Percentiles rank a stretch among this genome's conserved stretches.
Evolutionary conservation across 2,329 filamentous ascomycete genomes (phyloP).

Genomic region (Lachnellula arida): DNA sequence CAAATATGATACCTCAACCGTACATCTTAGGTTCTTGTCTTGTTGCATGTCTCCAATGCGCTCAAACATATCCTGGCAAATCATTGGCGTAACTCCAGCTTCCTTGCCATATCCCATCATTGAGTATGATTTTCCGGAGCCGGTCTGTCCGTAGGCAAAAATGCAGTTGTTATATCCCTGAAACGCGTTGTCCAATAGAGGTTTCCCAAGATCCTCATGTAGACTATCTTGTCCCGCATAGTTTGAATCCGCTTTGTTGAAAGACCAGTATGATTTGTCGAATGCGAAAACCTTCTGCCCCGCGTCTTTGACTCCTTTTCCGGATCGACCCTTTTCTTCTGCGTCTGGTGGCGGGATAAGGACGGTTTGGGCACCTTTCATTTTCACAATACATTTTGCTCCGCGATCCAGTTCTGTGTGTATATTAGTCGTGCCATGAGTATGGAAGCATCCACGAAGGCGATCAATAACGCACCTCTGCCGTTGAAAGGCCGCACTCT

Average conservation of each 20-base stretch:
- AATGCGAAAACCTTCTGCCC: constrained; percentile 87
- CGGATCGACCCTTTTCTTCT: constrained; percentile 46
- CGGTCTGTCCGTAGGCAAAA: constrained; percentile 97
- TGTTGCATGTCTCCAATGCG: constrained; percentile 67
- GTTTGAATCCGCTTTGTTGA: constrained; percentile 72
- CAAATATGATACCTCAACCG: constrained; percentile 95
- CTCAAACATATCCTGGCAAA: constrained; percentile 97
- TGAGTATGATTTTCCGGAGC: constrained; percentile 97
- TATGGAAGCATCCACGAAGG: not conserved
- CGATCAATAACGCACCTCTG: constrained; percentile 59
- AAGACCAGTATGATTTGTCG: constrained; percentile 98
- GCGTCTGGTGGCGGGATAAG: constrained; percentile 67
- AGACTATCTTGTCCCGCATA: constrained; percentile 90
- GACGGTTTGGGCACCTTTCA: constrained; percentile 90
- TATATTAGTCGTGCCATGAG: constrained; percentile 8
- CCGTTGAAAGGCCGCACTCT: constrained; percentile 92
- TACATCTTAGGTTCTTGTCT: constrained; percentile 77
- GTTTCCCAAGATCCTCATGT: constrained; percentile 81
- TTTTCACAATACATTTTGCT: constrained; percentile 95
- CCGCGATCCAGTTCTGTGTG: constrained; percentile 76
- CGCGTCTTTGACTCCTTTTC: constrained; percentile 63
- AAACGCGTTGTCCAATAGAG: constrained; percentile 95
- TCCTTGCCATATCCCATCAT: constrained; percentile 99
- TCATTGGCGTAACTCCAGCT: constrained; percentile 90
- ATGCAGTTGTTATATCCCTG: constrained; percentile 99